These are phyloP conservation scores for Bipolaris sorokiniana DNA, from an alignment of 2,329 filamentous ascomycete genomes.

Conservation along the genomic window DNA sequence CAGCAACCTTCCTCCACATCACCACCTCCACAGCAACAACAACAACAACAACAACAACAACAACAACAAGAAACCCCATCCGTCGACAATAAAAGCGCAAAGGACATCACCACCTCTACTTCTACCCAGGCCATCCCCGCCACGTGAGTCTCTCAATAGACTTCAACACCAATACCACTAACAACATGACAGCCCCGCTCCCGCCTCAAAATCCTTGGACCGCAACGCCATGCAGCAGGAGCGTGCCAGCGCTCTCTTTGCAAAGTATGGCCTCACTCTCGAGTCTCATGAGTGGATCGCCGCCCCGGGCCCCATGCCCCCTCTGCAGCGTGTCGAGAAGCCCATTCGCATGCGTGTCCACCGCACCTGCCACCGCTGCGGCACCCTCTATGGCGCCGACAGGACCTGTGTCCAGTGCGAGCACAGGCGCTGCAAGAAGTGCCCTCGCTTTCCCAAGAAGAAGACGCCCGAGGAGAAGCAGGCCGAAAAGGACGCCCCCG, in stretches of 20 bases:
- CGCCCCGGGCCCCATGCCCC: constrained; percentile 31
- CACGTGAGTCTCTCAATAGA: constrained; percentile 6
- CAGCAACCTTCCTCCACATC: not conserved
- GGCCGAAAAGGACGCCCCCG: constrained; percentile 43
- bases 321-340: constrained; percentile 68
- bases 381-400: constrained; percentile 72
- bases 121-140: constrained; percentile 8
- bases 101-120: constrained; percentile 4
- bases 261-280: constrained; percentile 52
- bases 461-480: constrained; percentile 54
- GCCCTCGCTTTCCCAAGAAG: constrained; percentile 74
- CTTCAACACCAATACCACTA: not conserved
- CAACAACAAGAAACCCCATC: not conserved
- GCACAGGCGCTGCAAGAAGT: constrained; percentile 81
- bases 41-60: not conserved
- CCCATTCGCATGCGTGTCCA: constrained; percentile 79
- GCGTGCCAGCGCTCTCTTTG: constrained; percentile 50
- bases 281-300: constrained; percentile 49
- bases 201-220: constrained; percentile 30
- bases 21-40: not conserved
- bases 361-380: constrained; percentile 81
- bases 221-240: constrained; percentile 49
- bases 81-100: constrained; percentile 6
- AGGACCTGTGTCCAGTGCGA: constrained; percentile 78
- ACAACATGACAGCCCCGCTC: constrained; percentile 10